Conservation (phyloP, 148 eudicot species). For the Chenopodium album region DNA sequence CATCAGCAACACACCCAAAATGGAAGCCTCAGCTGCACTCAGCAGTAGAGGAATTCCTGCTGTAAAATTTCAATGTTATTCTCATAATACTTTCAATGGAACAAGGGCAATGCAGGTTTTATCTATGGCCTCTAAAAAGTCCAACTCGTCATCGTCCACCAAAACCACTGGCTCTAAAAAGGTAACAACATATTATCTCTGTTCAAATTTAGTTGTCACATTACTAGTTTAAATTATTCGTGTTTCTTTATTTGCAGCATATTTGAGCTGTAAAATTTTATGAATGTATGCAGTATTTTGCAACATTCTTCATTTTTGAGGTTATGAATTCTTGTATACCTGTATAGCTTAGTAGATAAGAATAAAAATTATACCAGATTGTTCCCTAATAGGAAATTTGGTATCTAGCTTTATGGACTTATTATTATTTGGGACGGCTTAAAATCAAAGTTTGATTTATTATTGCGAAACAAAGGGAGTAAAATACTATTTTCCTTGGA, state of each 20-base stretch:
- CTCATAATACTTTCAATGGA: neutral
- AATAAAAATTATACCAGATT: neutral
- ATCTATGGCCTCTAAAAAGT: conserved; percentile 24
- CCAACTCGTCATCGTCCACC: conserved; percentile 20
- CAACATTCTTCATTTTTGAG: neutral
- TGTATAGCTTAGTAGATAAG: neutral
- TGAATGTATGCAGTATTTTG: too few relatives aligned
- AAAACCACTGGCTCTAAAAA: conserved; percentile 16
- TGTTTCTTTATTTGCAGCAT: too few relatives aligned
- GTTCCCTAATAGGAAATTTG: neutral
- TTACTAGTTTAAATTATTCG: neutral
- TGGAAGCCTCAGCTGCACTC: conserved; percentile 36
- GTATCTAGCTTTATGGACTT: too few relatives aligned
- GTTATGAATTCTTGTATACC: neutral
- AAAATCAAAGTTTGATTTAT: neutral
- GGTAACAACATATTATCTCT: neutral
- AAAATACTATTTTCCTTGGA: neutral
- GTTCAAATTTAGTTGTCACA: neutral
- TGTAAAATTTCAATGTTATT: neutral
- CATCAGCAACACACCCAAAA: neutral
- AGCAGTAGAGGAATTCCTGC: conserved; percentile 23
- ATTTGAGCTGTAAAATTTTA: too few relatives aligned
- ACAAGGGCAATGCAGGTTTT: conserved; percentile 23
- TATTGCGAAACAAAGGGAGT: neutral
- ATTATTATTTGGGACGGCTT: too few relatives aligned